Conservation (phyloP, 2,329 filamentous ascomycete genomes). For the Acrodontium crateriforme region DNA sequence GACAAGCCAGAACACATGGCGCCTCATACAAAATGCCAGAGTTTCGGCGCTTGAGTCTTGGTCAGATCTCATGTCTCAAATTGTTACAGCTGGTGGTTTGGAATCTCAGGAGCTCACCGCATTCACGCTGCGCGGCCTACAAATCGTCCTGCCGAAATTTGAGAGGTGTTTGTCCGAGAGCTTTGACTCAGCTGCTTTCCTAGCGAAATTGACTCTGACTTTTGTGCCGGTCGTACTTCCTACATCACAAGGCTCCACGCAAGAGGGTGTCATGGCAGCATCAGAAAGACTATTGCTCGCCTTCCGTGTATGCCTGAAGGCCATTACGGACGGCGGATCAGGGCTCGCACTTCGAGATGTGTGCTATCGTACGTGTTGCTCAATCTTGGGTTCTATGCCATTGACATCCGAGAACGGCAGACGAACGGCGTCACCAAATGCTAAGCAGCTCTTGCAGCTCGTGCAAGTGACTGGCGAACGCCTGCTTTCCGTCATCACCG, state of each 20-base stretch:
- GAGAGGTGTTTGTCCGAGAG: conserved; percentile 61
- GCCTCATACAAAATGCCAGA: conserved; percentile 41
- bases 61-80: conserved; percentile 70
- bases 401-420: conserved; percentile 4
- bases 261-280: conserved; percentile 3
- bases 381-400: conserved; percentile 10
- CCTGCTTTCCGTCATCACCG: conserved; percentile 74
- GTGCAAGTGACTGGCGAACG: conserved; percentile 69
- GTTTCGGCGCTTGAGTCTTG: conserved; percentile 65
- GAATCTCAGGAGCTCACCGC: conserved; percentile 60
- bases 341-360: conserved; percentile 61
- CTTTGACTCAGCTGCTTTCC: conserved; percentile 55
- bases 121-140: conserved; percentile 75
- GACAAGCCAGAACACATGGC: conserved; percentile 48
- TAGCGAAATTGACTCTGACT: conserved; percentile 62
- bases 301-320: conserved; percentile 73
- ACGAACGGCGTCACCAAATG: conserved; percentile 7
- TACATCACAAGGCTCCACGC: conserved; percentile 47
- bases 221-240: conserved; percentile 49
- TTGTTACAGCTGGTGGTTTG: conserved; percentile 67
- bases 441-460: conserved; percentile 40
- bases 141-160: conserved; percentile 76
- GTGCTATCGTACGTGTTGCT: conserved; percentile 82
- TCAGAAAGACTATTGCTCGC: conserved; percentile 80
- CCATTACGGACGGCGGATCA: conserved; percentile 60